phyloP scores from a whole-genome alignment of 768 basidiomycete genomes.

The Stropharia rugosoannulata region DNA sequence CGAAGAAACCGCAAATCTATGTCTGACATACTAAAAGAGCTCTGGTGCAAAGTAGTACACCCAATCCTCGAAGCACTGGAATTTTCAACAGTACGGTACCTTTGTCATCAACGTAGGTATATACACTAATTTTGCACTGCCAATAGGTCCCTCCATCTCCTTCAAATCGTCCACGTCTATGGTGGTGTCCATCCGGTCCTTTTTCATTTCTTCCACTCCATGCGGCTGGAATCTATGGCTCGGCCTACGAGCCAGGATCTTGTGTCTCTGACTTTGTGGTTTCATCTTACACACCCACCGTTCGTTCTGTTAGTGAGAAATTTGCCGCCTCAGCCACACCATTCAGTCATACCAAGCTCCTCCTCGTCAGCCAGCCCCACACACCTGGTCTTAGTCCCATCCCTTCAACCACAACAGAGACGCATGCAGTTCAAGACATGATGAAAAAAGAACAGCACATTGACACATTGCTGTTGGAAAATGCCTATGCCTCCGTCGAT shows the following conservation, averaged over 20 bases:
- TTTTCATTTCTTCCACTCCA: slow-evolving; percentile 21
- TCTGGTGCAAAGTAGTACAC: slow-evolving; percentile 20
- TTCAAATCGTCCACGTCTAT: too few relatives aligned
- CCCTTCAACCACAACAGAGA: slow-evolving; percentile 2
- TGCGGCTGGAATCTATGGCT: slow-evolving; percentile 18
- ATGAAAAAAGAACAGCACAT: neutral
- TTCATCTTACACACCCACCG: slow-evolving; percentile 22
- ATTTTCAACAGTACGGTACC: neutral
- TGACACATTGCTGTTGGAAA: neutral
- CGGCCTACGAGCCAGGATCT: neutral
- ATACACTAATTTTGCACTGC: too few relatives aligned
- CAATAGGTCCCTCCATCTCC: too few relatives aligned
- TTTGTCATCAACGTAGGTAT: neutral
- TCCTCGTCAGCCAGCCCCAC: slow-evolving; percentile 11
- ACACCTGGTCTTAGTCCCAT: slow-evolving; percentile 3
- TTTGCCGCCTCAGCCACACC: neutral
- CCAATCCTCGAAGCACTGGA: slow-evolving; percentile 17
- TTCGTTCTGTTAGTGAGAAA: slow-evolving; percentile 2
- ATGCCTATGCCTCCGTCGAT: slow-evolving; percentile 6
- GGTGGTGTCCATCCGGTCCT: slow-evolving; percentile 17
- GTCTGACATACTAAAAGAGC: slow-evolving; percentile 10
- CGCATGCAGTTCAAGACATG: neutral
- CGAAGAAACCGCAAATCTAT: neutral
- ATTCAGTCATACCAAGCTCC: neutral
- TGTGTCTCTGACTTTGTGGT: slow-evolving; percentile 15